Base-by-base conservation (phyloP, 371 early-diverging fungal species). In the Mortierella sp. region DNA sequence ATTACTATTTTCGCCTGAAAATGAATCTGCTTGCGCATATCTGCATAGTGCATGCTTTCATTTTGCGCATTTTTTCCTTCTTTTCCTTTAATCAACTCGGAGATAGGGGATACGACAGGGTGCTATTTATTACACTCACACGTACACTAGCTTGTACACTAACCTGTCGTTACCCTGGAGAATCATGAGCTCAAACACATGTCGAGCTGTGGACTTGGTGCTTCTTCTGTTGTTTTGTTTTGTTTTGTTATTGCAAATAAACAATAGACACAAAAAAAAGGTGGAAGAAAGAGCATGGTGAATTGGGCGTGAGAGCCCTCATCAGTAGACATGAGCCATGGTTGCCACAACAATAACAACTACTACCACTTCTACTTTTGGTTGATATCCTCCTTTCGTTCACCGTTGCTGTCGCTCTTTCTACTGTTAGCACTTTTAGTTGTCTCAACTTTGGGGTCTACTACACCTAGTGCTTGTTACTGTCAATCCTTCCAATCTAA, bases 181-280 rank as follows among this genome's bases (percentile, higher is more conserved):
- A 40, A 55, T 53, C 64, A 64, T 64, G 64, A 64, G 64, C 64
- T 35, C 53, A 64, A 64, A 64, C 56, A 64, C 55, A 64, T 64
- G 64, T 28, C 28, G 28, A 19, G 12, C 19, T 53, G 32, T 56
- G 29, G 32, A 34, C 12, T 34, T 56, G 17, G 32, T 56, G 3
- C 31, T 15, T 31, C 31, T 34, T 29, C 17, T 56, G 13, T 56
- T 56, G 32, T 56, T 56, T 28, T 56, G 56, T 32, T 34, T 32
- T 56, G 28, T 23, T 22, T 31, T 31, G 6, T 23, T 9, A 54
- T 13, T 4, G 23, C 3, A 49, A 8, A 23, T n/a, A 49, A 5
- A 23, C 53, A 26, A 53, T 22, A 34, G 9, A 9, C 12, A 28
- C 8, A 31, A 56, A 34, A 19, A 56, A 13, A n/a, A n/a, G n/a